Conservation (phyloP, 2,329 filamentous ascomycete genomes). For the Colletotrichum graminicola region DNA sequence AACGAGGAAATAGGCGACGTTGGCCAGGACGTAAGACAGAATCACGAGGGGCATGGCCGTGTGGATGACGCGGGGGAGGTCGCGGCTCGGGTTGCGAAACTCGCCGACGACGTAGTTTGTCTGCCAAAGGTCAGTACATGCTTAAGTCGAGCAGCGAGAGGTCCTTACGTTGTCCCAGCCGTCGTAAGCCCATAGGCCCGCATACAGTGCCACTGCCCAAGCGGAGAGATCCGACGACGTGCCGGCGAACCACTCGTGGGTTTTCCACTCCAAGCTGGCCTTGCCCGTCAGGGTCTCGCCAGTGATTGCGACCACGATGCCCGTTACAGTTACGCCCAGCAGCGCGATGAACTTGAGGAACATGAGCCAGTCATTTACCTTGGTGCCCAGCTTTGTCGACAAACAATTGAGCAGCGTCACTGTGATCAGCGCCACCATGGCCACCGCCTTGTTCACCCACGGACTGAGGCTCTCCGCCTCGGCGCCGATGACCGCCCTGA, state of each 20-base stretch:
- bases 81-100: conserved; percentile 90
- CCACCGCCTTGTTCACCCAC: conserved; percentile 93
- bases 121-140: conserved; percentile 56
- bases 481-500: conserved; percentile 87
- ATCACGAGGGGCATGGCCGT: conserved; percentile 97
- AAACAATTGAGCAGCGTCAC: conserved; percentile 92
- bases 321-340: conserved; percentile 86
- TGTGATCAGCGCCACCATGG: conserved; percentile 77
- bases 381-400: conserved; percentile 88
- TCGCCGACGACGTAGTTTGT: conserved; percentile 98
- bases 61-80: conserved; percentile 94
- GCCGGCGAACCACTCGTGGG: conserved; percentile 86
- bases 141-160: conserved; percentile 29
- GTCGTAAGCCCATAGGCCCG: conserved; percentile 97
- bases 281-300: conserved; percentile 82
- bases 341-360: conserved; percentile 95
- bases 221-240: conserved; percentile 83
- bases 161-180: conserved; percentile 94
- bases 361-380: conserved; percentile 93
- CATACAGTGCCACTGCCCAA: conserved; percentile 95
- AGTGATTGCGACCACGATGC: conserved; percentile 89
- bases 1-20: conserved; percentile 94
- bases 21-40: conserved; percentile 88
- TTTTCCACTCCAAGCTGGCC: conserved; percentile 88
- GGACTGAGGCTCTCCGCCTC: conserved; percentile 83